Evolutionary conservation across 2,329 filamentous ascomycete species (phyloP).

Genomic region (Raffaelea deltoideospora): DNA sequence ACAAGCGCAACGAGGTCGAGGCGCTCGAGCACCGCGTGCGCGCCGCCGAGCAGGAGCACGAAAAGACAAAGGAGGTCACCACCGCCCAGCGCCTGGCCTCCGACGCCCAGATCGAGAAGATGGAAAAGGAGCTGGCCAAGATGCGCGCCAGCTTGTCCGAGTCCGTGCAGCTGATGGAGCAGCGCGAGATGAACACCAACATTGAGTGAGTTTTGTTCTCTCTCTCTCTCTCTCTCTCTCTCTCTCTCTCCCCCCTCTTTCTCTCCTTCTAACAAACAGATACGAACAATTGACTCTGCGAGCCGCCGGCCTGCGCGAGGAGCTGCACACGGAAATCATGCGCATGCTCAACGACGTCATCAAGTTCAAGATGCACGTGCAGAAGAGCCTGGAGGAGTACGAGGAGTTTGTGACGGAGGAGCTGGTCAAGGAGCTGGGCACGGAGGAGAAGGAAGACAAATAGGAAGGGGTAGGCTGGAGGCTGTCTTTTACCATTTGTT

Average conservation of each 20-base stretch:
- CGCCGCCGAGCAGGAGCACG: constrained; percentile 83
- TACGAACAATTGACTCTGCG: constrained; percentile 85
- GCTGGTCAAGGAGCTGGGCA: constrained; percentile 70
- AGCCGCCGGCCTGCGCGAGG: constrained; percentile 75
- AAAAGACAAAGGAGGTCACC: constrained; percentile 78
- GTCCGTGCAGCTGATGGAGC: constrained; percentile 81
- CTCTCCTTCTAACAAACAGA: constrained; percentile 25
- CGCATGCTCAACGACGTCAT: constrained; percentile 93
- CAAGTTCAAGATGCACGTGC: constrained; percentile 95
- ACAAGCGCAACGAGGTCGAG: constrained; percentile 86
- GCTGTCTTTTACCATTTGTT: no score
- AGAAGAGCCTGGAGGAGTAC: constrained; percentile 84
- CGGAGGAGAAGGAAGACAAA: constrained; percentile 32
- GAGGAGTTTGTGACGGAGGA: constrained; percentile 88
- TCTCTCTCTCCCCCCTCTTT: neutral
- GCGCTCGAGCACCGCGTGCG: constrained; percentile 77
- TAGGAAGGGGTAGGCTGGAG: no score
- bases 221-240: neutral
- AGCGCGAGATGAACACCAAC: constrained; percentile 89
- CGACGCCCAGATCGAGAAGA: constrained; percentile 92
- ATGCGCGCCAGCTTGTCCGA: constrained; percentile 77
- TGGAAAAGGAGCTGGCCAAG: constrained; percentile 94
- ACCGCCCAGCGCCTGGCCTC: constrained; percentile 75
- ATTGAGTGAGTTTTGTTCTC: constrained; percentile 56
- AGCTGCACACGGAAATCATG: constrained; percentile 94